A percentile compares a stretch with the other conserved stretches of the same genome.
These are phyloP conservation scores for Aspergillus spinulosporus DNA, from an alignment of 2,329 filamentous ascomycete species.

Conservation along the genomic window DNA sequence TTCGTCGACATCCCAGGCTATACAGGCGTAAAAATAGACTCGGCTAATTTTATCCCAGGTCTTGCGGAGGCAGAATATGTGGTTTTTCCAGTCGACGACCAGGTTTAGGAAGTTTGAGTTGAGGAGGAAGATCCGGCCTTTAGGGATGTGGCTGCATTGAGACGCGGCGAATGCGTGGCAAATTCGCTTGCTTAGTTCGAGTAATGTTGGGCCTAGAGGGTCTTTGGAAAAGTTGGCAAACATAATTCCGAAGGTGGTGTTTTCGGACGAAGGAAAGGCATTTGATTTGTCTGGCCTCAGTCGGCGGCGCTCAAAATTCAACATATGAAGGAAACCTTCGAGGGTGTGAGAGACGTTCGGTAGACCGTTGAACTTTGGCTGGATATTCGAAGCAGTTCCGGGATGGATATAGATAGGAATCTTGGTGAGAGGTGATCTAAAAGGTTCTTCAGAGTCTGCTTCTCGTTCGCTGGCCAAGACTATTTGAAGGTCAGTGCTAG, in stretches of 20 bases:
- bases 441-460: not conserved
- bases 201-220: slow-evolving; percentile 26
- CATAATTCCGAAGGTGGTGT: slow-evolving; percentile 28
- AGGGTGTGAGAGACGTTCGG: slow-evolving; percentile 2
- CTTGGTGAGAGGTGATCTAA: slow-evolving; percentile 27
- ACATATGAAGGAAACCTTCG: slow-evolving; percentile 3
- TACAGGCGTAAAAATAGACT: slow-evolving; percentile 36
- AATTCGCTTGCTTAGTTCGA: slow-evolving; percentile 23
- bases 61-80: slow-evolving; percentile 25
- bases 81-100: slow-evolving; percentile 17
- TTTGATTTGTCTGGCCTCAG: not conserved
- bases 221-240: slow-evolving; percentile 26
- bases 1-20: slow-evolving; percentile 28
- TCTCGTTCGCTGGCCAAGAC: not conserved
- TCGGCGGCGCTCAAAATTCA: not conserved
- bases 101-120: slow-evolving; percentile 26
- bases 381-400: not conserved
- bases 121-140: slow-evolving; percentile 38
- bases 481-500: not conserved
- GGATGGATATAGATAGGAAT: slow-evolving; percentile 30
- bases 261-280: not conserved
- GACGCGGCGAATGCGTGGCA: slow-evolving; percentile 11
- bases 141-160: slow-evolving; percentile 4
- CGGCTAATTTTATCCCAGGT: slow-evolving; percentile 33
- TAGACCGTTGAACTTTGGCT: not conserved